phyloP scores from a whole-genome alignment of 83 land plant species.

The Picea abies region DNA sequence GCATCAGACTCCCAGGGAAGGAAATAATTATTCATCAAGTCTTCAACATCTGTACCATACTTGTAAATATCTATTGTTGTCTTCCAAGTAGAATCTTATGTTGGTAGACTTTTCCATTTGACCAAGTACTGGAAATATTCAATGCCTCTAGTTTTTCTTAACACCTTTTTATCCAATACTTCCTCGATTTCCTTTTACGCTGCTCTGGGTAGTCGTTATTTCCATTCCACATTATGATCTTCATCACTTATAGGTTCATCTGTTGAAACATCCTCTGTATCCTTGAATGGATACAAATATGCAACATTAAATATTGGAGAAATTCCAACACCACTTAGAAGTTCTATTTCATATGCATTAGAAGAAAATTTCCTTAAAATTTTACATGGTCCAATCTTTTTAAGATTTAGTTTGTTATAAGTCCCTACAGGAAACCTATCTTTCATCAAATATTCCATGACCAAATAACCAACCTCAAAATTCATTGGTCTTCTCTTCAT shows the following conservation, averaged over 20 bases:
- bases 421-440: background rate
- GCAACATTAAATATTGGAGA: too few species aligned
- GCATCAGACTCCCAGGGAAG: too few species aligned
- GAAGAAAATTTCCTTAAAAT: too few species aligned
- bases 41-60: background rate
- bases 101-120: background rate
- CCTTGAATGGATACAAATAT: too few species aligned
- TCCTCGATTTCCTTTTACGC: background rate
- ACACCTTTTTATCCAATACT: background rate
- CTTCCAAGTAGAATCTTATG: background rate
- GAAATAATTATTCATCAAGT: too few species aligned
- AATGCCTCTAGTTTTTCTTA: background rate
- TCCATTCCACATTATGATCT: background rate
- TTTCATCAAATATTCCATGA: too few species aligned
- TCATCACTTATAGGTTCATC: background rate
- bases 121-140: background rate
- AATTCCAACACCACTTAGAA: too few species aligned
- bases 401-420: too few species aligned
- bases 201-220: background rate
- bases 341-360: too few species aligned
- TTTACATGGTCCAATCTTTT: too few species aligned
- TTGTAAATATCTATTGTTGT: background rate
- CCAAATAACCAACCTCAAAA: background rate
- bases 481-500: too few species aligned
- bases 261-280: too few species aligned